phyloP scores from a whole-genome alignment of 257 asterid genomes.

The Solanum rostratum region DNA sequence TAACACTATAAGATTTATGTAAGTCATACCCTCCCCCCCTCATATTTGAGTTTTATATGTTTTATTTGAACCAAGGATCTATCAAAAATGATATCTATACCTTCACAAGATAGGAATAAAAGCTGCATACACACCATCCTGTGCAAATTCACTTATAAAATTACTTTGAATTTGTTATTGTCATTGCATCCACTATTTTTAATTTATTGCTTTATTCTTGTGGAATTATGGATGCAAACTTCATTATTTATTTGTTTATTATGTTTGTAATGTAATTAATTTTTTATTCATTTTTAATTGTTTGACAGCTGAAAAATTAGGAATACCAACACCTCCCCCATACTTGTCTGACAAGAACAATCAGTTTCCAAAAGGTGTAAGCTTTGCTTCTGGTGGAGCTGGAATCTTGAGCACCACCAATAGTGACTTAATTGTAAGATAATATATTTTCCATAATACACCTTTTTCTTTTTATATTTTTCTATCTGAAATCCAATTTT shows the following conservation, averaged over 20 bases:
- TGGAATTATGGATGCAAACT: background rate
- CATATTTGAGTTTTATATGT: background rate
- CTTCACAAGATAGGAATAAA: background rate
- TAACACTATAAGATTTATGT: too few species aligned
- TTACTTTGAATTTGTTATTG: background rate
- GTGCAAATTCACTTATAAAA: fast-evolving
- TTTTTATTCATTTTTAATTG: background rate
- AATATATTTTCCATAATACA: too few species aligned
- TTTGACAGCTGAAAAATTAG: conserved; percentile 61
- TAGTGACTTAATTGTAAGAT: conserved; percentile 31
- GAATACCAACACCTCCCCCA: conserved; percentile 57
- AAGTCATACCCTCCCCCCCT: too few species aligned
- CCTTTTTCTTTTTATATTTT: background rate
- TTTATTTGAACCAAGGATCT: background rate
- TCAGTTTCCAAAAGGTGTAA: conserved; percentile 46
- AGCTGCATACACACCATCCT: fast-evolving
- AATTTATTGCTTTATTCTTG: background rate
- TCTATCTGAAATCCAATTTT: too few species aligned
- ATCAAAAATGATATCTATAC: background rate
- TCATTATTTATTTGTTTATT: background rate
- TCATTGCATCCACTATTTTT: background rate
- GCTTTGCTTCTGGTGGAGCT: conserved; percentile 86
- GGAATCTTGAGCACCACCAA: conserved; percentile 55
- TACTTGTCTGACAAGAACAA: conserved; percentile 39
- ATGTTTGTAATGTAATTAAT: background rate